Evolutionary conservation across 441 rosid species (phyloP), one percentile per base, ranked within the genome.

Genomic region (Euphorbia corollata): DNA sequence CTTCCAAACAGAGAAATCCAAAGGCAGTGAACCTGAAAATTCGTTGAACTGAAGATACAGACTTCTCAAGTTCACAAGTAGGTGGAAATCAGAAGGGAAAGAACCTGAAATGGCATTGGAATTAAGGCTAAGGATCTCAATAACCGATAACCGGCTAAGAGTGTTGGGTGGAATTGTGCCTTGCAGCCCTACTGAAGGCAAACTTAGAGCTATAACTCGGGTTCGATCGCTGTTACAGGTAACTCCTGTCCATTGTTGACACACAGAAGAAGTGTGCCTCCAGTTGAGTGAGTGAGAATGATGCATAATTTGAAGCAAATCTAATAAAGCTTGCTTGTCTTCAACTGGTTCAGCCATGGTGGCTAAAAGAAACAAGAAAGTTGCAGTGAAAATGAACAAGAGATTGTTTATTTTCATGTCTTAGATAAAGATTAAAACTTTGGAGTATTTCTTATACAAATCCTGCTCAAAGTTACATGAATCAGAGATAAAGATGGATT

Each of bases 161-260:
- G 95, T 90, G 73, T 84, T 77, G 19, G 75, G 77, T 0, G 87
- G 97, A 45, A 90, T 74, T 3, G 65, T 24, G 20, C 99, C 96
- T 0, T 58, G 48, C 58, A 93, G 64, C 27, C 85, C 92, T 10
- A 78, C 74, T 4, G 85, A 87, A 0, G 91, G 93, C 75, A 93
- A 81, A 68, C 73, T 79, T 60, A 90, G 85, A 36, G 77, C 79
- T 51, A 72, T 69, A 32, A 93, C 89, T 74, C 92, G 80, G 15
- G 95, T 75, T 10, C 69, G 74, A 30, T 89, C 85, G 41, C 6
- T 9, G 43, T 83, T 78, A 74, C 99, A 91, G 2, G 80, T 75
- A 67, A 93, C 93, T 36, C 99, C 97, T n/a, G 76, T 71, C 99
- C 97, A 93, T 1, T 65, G 64, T 38, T 30, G 39, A 81, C 99